Conservation (phyloP, 2,329 filamentous ascomycete species). For the Aspergillus brunneoviolaceus region DNA sequence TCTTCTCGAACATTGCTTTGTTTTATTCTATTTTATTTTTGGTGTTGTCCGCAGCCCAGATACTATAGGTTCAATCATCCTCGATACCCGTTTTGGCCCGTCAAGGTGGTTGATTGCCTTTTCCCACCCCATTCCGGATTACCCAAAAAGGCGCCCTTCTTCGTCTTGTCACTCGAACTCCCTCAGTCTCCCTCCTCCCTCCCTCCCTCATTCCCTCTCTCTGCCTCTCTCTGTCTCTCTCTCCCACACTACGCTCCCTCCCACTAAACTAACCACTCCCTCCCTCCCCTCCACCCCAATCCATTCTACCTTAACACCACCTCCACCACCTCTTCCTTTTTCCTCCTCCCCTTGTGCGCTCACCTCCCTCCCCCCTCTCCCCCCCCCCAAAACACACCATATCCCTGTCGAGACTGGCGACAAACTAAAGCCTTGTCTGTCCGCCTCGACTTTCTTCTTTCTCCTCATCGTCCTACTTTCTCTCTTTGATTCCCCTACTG, state of each 20-base stretch:
- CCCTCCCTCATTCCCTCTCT: not conserved
- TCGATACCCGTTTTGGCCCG: constrained; percentile 23
- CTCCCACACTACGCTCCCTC: constrained; percentile 12
- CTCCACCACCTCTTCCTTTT: too few species aligned
- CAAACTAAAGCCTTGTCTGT: constrained; percentile 13
- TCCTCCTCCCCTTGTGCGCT: too few species aligned
- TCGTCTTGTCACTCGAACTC: not conserved
- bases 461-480: constrained; percentile 16
- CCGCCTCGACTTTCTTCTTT: constrained; percentile 10
- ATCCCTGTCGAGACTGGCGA: constrained; percentile 37
- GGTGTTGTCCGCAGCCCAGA: not conserved
- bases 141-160: not conserved
- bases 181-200: too few species aligned
- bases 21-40: not conserved
- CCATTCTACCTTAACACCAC: too few species aligned
- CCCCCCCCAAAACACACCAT: constrained; percentile 5
- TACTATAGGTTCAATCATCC: constrained; percentile 1
- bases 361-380: not conserved
- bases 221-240: not conserved
- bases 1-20: not conserved
- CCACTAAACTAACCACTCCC: constrained; percentile 13
- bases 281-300: too few species aligned
- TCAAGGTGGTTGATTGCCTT: constrained; percentile 18
- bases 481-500: constrained; percentile 14
- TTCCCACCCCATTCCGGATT: constrained; percentile 26